Percentiles rank a stretch among this genome's conserved stretches.
Evolutionary conservation across 73 alveolate species (phyloP).

Genomic region (Paramecium sexaurelia): DNA sequence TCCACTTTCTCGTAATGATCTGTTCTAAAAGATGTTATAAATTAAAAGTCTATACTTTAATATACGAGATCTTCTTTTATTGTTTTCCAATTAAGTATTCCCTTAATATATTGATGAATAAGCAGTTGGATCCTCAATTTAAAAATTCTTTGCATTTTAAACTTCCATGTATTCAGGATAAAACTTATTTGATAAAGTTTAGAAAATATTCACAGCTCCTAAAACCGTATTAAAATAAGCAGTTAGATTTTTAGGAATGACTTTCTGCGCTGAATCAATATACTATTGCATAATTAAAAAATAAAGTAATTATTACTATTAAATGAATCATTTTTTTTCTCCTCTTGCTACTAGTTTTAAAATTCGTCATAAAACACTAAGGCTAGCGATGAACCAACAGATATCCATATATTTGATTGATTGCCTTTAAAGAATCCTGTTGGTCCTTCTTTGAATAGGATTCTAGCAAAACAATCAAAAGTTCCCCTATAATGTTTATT

Average conservation of each 20-base stretch:
- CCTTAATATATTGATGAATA: constrained; percentile 38
- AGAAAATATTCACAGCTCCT: background rate
- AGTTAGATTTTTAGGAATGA: background rate
- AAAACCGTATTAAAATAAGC: background rate
- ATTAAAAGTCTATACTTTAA: constrained; percentile 3
- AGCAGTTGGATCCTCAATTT: background rate
- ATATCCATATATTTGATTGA: constrained; percentile 21
- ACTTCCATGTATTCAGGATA: constrained; percentile 26
- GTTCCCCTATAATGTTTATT: background rate
- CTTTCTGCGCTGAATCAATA: background rate
- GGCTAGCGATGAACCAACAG: constrained; percentile 65
- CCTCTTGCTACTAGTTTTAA: background rate
- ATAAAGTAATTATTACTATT: background rate
- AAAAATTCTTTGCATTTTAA: background rate
- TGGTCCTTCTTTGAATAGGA: constrained; percentile 78
- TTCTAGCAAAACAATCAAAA: constrained; percentile 75
- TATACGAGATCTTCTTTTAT: background rate
- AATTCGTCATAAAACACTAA: constrained; percentile 66
- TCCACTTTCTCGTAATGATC: background rate
- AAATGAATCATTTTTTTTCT: background rate
- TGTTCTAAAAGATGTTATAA: background rate
- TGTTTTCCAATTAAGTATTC: background rate
- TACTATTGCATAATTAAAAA: background rate
- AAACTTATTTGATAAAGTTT: background rate
- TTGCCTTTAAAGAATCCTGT: constrained; percentile 82